A percentile compares a stretch with the other conserved stretches of the same genome.
These are phyloP conservation scores for Musa itinerans DNA, from an alignment of 176 grass and related monocot genomes.

Conservation along the genomic window DNA sequence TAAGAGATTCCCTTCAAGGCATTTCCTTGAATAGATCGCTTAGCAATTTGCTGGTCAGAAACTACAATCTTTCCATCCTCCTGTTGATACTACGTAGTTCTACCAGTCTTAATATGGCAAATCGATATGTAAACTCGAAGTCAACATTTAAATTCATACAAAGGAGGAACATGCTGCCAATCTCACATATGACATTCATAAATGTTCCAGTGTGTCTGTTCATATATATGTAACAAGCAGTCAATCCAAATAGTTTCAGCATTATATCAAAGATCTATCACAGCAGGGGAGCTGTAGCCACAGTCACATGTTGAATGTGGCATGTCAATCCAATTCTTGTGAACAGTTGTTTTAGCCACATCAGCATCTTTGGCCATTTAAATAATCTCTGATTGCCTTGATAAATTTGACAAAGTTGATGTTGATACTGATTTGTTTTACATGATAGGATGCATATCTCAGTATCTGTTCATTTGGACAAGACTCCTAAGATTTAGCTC, in stretches of 20 bases:
- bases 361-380: constrained; percentile 2
- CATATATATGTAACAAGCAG: not conserved
- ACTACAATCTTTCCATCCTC: no score
- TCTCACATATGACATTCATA: not conserved
- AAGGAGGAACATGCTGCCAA: not conserved
- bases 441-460: not conserved
- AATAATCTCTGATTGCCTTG: not conserved
- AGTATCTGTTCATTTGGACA: not conserved
- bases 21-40: not conserved
- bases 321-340: not conserved
- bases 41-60: no score
- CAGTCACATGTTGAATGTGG: not conserved
- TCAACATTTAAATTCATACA: not conserved
- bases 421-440: not conserved
- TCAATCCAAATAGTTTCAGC: not conserved
- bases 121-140: not conserved
- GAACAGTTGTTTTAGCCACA: not conserved
- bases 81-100: no score
- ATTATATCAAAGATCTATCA: no score
- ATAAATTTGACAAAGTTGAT: not conserved
- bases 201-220: not conserved
- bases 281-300: no score
- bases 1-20: not conserved
- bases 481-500: not conserved
- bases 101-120: no score